These are phyloP conservation scores for Tephrocybe sp. DNA, from an alignment of 768 basidiomycete genomes.

Conservation along the genomic window DNA sequence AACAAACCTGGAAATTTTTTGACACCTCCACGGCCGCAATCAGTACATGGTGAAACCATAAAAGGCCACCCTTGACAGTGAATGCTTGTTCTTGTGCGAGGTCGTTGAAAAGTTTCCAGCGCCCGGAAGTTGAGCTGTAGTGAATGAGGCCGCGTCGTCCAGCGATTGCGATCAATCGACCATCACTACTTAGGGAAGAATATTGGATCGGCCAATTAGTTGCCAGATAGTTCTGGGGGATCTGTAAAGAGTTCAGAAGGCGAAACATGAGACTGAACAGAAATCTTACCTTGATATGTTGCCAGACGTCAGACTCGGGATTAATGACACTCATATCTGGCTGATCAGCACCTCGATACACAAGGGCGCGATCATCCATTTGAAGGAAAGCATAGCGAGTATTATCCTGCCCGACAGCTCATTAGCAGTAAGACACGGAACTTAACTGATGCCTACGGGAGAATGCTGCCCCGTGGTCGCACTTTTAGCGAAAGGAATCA, in stretches of 20 bases:
- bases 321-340: conserved; percentile 98
- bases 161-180: conserved; percentile 87
- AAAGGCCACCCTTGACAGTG: conserved; percentile 80
- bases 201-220: conserved; percentile 94
- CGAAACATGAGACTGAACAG: not conserved
- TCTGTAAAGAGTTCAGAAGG: conserved; percentile 41
- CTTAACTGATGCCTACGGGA: conserved; percentile 55
- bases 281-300: conserved; percentile 79
- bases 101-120: conserved; percentile 89
- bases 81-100: conserved; percentile 86
- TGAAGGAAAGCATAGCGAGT: conserved; percentile 94
- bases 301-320: conserved; percentile 97
- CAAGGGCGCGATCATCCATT: conserved; percentile 89
- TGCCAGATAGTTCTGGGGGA: conserved; percentile 85
- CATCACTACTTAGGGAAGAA: conserved; percentile 87
- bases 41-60: conserved; percentile 97
- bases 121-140: conserved; percentile 89
- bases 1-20: conserved; percentile 69
- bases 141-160: conserved; percentile 89
- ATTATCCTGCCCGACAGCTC: conserved; percentile 63
- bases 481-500: conserved; percentile 92
- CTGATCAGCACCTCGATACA: conserved; percentile 95
- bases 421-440: not conserved
- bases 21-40: conserved; percentile 86
- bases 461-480: conserved; percentile 89